Evolutionary conservation across 2,329 filamentous ascomycete species (phyloP), one percentile per base, ranked within the genome.

Genomic region (Madurella mycetomatis): DNA sequence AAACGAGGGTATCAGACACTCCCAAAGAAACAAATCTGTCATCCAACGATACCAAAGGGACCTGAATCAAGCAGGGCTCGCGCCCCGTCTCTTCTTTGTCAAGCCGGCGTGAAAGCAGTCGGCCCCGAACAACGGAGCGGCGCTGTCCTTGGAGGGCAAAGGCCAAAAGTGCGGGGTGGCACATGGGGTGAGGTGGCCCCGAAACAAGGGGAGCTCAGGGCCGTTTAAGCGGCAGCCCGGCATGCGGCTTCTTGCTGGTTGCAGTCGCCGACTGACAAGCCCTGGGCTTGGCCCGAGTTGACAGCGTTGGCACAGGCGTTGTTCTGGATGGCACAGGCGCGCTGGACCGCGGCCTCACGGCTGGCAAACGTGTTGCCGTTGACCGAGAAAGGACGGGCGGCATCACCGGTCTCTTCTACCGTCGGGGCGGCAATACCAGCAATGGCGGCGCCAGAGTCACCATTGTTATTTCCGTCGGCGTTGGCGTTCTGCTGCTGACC

Each of bases 271-370:
- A 78, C 68, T 3, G 69, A 71, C 55, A 73, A 66, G 41, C 73
- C 73, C 3, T 65, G 60, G 13, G 72, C 61, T 48, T 68, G 54
- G 17, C 81, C 79, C 12, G 70, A 62, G 67, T 85, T 86, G 53
- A 78, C 79, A 30, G 76, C 76, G 58, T 83, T 70, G 12, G 78
- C 72, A 63, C 84, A 87, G 3, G 67, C 69, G 62, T 85, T 86
- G 71, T 83, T 79, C 71, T 86, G 82, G 55, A 84, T 77, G 57
- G 83, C 77, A 65, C 84, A 87, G 37, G 81, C 78, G 45, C 84
- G 75, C 68, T 84, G 77, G 41, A 79, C 69, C 17, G 84, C 84
- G 9, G 77, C 79, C 2, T 66, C 70, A 60, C 79, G 66, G 65
- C 79, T 79, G 40, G 78, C 77, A 65, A 87, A 86, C 39, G 73